phyloP scores from a whole-genome alignment of 257 asterid species.

The Jaltomata sinuosa region DNA sequence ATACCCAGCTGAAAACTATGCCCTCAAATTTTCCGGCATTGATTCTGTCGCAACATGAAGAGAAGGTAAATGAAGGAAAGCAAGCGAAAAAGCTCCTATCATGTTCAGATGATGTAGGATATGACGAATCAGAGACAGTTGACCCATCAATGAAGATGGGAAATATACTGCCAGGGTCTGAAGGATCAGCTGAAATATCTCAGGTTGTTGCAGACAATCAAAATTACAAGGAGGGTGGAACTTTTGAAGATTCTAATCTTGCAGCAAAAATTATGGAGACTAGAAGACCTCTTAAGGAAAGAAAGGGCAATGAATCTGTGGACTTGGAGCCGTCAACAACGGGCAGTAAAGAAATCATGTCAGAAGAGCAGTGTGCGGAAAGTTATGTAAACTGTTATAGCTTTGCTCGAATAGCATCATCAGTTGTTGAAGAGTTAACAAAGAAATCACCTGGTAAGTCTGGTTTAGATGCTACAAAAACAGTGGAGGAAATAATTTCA shows the following conservation, averaged over 20 bases:
- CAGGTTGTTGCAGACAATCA: conserved; percentile 34
- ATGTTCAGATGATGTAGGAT: conserved; percentile 26
- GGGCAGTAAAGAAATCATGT: conserved; percentile 7
- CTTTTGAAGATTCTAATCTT: conserved; percentile 24
- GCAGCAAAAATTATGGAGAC: conserved; percentile 18
- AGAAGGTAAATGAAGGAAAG: conserved; percentile 24
- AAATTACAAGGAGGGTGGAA: conserved; percentile 20
- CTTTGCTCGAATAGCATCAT: conserved; percentile 63
- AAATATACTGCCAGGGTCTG: conserved; percentile 47
- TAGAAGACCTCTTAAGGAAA: conserved; percentile 19
- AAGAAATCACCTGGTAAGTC: conserved; percentile 41
- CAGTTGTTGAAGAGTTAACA: conserved; percentile 39
- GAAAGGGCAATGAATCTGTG: conserved; percentile 18
- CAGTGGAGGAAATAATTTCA: conserved; percentile 52
- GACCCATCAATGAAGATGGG: conserved; percentile 30
- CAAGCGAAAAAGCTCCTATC: conserved; percentile 20
- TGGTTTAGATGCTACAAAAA: conserved; percentile 31
- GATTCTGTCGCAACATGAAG: conserved; percentile 2
- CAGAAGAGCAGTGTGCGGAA: conserved; percentile 18
- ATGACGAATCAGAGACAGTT: conserved; percentile 34
- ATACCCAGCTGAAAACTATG: conserved; percentile 11
- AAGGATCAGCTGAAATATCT: conserved; percentile 69
- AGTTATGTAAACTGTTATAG: conserved; percentile 59
- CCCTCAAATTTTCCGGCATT: neutral
- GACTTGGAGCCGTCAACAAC: conserved; percentile 8